These are phyloP conservation scores for Colletotrichum truncatum DNA, from an alignment of 2,329 filamentous ascomycete species.

Conservation along the genomic window DNA sequence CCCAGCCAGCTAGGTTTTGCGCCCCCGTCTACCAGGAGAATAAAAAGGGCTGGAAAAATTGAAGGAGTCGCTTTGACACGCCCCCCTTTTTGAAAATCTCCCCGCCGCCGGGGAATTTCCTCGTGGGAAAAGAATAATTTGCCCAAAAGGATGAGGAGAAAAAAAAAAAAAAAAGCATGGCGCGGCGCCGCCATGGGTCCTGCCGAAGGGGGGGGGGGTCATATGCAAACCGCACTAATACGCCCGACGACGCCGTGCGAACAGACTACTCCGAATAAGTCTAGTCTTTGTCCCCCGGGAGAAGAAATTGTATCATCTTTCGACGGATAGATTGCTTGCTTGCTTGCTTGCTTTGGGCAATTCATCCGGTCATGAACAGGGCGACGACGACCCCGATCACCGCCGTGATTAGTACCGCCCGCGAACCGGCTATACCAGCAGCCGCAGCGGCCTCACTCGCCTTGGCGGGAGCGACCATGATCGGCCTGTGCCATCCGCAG, in stretches of 20 bases:
- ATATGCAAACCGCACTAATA: too few relatives aligned
- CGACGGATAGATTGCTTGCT: too few relatives aligned
- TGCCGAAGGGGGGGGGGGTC: too few relatives aligned
- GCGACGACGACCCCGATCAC: neutral
- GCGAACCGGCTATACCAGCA: neutral
- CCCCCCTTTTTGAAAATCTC: neutral
- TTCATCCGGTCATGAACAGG: neutral
- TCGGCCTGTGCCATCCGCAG: constrained; percentile 32
- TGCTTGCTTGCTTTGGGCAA: neutral
- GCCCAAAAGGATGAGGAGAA: too few relatives aligned
- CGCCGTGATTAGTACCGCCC: neutral
- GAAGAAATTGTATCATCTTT: too few relatives aligned
- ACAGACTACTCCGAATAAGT: too few relatives aligned
- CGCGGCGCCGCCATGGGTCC: neutral
- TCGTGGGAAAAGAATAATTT: neutral
- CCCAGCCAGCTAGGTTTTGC: constrained; percentile 13
- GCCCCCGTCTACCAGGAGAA: neutral
- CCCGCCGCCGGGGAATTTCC: neutral
- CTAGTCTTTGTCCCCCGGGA: too few relatives aligned
- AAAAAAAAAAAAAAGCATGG: too few relatives aligned
- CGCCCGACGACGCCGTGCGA: too few relatives aligned
- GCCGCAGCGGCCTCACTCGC: neutral
- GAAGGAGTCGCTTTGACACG: too few relatives aligned
- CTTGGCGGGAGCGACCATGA: constrained; percentile 10
- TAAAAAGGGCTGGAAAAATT: neutral